Conservation (phyloP, 768 basidiomycete species). For the Lactarius trivialis region DNA sequence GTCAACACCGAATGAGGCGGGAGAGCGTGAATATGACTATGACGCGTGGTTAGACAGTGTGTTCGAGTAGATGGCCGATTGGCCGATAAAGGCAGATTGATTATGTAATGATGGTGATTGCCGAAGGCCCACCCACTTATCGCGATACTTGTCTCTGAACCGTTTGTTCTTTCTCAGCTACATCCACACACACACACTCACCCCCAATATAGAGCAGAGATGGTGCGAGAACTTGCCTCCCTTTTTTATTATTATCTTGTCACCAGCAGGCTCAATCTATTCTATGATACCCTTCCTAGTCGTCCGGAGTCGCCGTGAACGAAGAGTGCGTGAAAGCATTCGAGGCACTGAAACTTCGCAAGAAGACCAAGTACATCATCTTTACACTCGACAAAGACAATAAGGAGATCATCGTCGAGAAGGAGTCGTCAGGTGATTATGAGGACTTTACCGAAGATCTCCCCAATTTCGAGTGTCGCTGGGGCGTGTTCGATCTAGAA, state of each 20-base stretch:
- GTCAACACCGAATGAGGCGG: conserved; percentile 40
- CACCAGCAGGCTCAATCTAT: background rate
- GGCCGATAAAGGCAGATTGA: conserved; percentile 1
- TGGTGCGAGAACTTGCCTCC: conserved; percentile 14
- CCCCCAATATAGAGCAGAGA: conserved; percentile 2
- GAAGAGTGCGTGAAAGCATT: conserved; percentile 49
- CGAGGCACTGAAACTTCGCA: conserved; percentile 69
- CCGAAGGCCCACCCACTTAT: conserved; percentile 12
- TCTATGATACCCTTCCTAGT: conserved; percentile 30
- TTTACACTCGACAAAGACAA: conserved; percentile 55
- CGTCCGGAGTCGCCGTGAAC: conserved; percentile 65
- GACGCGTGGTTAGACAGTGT: conserved; percentile 78
- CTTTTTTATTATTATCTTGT: background rate
- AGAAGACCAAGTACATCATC: conserved; percentile 79
- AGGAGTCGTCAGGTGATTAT: conserved; percentile 52
- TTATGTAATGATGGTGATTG: conserved; percentile 19
- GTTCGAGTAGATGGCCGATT: conserved; percentile 41
- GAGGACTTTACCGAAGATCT: conserved; percentile 69
- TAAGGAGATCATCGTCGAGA: conserved; percentile 74
- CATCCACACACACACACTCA: background rate
- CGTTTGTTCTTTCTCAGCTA: background rate
- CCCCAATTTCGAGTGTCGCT: conserved; percentile 71
- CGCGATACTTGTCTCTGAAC: conserved; percentile 5
- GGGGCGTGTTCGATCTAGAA: conserved; percentile 91
- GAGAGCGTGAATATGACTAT: conserved; percentile 72